Evolutionary conservation across 1,284 basidiomycete genomes (phyloP), one percentile per base, ranked within the genome.

Genomic region (Moesziomyces aphidis): DNA sequence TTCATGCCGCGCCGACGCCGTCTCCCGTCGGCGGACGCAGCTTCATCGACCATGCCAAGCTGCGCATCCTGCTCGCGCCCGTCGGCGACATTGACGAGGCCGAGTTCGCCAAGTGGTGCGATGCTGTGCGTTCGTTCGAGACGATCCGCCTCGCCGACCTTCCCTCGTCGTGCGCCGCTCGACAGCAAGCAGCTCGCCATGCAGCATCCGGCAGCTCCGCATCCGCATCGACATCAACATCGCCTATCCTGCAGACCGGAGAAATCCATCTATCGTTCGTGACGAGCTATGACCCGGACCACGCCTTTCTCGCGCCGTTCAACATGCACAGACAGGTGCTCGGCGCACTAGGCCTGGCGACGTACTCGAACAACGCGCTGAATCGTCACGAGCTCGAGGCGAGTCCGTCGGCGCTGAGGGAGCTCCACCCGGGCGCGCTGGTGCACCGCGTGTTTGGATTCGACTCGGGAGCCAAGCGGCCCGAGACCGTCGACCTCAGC

Each of bases 261-360:
- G 83, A 84, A 56, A 56, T 84, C 5, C 83, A 83, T 22, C 55
- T 84, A 11, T 75, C 68, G 5, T 84, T 83, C 54, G 68, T 83
- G 49, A 83, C 81, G 28, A 76, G 79, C 50, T 79, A 83, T 51
- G 79, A 83, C 43, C 76, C 78, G 0, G 61, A 75, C 39, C 82
- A 83, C 53, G 59, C 77, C 10, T 84, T 82, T 52, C 66, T 84
- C 19, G 77, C 83, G 10, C 83, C 83, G 0, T 81, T 84, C 58
- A 77, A 77, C 67, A 58, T 83, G 69, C 77, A 80, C 47, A 50
- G 71, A 1, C 77, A 80, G 51, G 83, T 84, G 39, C 76, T 83
- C 26, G 83, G 78, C 17, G 79, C 78, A 17, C 68, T 84, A 1
- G 83, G 79, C 10, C 55, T 84, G 5, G 64, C 75, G 2, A 73